Conservation (phyloP, 2,329 filamentous ascomycete genomes). For the Dothiorella sarmentorum region DNA sequence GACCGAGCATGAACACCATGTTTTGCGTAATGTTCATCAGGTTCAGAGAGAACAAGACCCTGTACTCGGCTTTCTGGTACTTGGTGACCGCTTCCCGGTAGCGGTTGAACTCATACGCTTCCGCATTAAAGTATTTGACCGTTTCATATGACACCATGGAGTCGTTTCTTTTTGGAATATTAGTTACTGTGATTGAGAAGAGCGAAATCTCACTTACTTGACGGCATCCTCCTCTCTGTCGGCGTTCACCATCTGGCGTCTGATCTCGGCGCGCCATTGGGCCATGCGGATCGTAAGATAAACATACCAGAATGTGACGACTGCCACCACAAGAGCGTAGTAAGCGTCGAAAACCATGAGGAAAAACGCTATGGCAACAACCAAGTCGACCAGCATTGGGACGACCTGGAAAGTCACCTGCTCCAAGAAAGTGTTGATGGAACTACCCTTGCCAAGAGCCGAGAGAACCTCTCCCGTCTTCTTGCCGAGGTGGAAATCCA, state of each 20-base stretch:
- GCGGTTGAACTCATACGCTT: conserved; percentile 55
- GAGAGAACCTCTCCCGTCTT: conserved; percentile 95
- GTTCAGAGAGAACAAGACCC: conserved; percentile 55
- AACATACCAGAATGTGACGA: conserved; percentile 93
- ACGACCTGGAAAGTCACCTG: conserved; percentile 94
- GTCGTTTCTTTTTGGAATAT: conserved; percentile 64
- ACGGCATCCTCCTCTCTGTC: conserved; percentile 94
- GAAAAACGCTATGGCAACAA: conserved; percentile 80
- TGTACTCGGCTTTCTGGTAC: conserved; percentile 57
- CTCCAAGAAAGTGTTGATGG: conserved; percentile 95
- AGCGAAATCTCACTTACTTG: conserved; percentile 54
- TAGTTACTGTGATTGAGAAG: conserved; percentile 21
- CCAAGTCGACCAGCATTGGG: conserved; percentile 88
- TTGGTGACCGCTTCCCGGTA: conserved; percentile 55
- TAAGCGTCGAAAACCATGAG: conserved; percentile 76
- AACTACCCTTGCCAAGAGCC: conserved; percentile 90
- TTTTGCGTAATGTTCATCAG: conserved; percentile 61
- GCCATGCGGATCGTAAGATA: conserved; percentile 97
- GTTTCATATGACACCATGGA: conserved; percentile 97
- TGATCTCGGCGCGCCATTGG: conserved; percentile 84
- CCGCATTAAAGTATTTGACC: conserved; percentile 63
- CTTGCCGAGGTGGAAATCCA: conserved; percentile 96
- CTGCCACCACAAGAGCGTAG: conserved; percentile 82
- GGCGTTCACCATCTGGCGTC: conserved; percentile 90
- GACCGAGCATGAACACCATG: conserved; percentile 60